phyloP scores from a whole-genome alignment of 2,329 filamentous ascomycete species.

The Ramichloridium luteum region DNA sequence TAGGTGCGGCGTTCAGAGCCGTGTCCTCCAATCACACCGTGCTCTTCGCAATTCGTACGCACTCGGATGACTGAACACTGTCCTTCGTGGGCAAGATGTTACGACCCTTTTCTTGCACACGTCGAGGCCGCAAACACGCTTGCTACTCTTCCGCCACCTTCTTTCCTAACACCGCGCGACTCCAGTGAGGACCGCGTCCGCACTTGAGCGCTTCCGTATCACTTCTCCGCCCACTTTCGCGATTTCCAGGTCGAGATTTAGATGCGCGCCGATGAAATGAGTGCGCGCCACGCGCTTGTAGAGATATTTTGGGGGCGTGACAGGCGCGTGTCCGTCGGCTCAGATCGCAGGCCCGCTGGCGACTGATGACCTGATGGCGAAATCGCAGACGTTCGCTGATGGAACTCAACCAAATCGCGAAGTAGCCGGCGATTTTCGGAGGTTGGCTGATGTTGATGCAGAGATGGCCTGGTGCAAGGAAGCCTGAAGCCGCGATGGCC shows the following conservation, averaged over 20 bases:
- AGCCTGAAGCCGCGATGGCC: conserved; percentile 3
- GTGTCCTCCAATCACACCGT: no score
- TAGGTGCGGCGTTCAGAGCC: conserved; percentile 11
- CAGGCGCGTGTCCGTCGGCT: conserved; percentile 7
- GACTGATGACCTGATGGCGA: conserved; percentile 12
- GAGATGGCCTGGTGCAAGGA: conserved; percentile 4
- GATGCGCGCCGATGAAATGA: conserved; percentile 15
- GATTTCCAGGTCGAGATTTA: conserved; percentile 1
- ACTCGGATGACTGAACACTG: no score
- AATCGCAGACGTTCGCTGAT: conserved; percentile 2
- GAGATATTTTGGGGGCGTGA: conserved; percentile 6
- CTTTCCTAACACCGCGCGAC: conserved; percentile 21
- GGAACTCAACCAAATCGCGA: conserved; percentile 19
- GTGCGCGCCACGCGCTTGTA: conserved; percentile 17
- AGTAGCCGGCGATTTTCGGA: conserved; percentile 21
- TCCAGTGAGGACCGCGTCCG: conserved; percentile 21
- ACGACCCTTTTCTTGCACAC: no score
- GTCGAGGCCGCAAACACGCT: no score
- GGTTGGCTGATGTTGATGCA: conserved; percentile 10
- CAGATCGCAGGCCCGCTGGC: conserved; percentile 21
- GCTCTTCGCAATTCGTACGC: no score
- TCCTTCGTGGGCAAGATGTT: no score
- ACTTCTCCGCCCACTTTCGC: conserved; percentile 5
- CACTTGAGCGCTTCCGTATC: conserved; percentile 10
- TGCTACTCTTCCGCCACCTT: conserved; percentile 21